Conservation (phyloP, 352 stramenopile genomes). For the Thalassiosira pacifica region DNA sequence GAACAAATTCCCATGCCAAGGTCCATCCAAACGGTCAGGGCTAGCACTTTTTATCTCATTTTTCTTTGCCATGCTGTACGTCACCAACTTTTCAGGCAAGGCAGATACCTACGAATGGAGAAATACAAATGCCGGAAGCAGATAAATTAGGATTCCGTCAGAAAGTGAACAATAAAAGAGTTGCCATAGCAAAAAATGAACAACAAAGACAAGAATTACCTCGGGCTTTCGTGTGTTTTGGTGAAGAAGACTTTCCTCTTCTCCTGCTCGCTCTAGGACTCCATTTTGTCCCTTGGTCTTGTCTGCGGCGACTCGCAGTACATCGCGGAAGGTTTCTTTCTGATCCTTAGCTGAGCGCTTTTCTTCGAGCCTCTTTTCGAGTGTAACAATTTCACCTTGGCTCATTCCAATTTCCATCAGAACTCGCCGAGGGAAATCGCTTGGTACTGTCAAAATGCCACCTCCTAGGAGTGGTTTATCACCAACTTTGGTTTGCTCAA, state of each 20-base stretch:
- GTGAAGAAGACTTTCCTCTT: constrained; percentile 78
- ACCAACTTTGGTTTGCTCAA: constrained; percentile 83
- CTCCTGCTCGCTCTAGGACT: constrained; percentile 68
- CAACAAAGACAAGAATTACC: no score
- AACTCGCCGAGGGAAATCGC: constrained; percentile 74
- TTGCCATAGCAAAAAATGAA: no score
- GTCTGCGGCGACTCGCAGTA: constrained; percentile 76
- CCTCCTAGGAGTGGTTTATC: constrained; percentile 80
- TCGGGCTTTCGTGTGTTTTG: constrained; percentile 52
- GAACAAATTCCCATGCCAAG: constrained; percentile 61
- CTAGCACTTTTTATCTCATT: constrained; percentile 52
- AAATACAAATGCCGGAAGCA: no score
- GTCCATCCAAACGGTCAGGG: constrained; percentile 26
- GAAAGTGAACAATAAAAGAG: no score
- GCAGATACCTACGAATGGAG: no score
- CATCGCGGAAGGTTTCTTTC: constrained; percentile 81
- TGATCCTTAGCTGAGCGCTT: constrained; percentile 86
- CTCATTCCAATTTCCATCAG: constrained; percentile 76
- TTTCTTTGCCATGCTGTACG: constrained; percentile 66
- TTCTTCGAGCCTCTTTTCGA: constrained; percentile 71
- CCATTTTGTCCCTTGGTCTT: constrained; percentile 64
- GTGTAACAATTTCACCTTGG: constrained; percentile 64
- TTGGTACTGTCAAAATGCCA: constrained; percentile 77
- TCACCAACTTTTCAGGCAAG: constrained; percentile 82
- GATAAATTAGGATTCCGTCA: no score